Base-by-base conservation (phyloP, 2,329 filamentous ascomycete genomes). In the Fusarium sp. region DNA sequence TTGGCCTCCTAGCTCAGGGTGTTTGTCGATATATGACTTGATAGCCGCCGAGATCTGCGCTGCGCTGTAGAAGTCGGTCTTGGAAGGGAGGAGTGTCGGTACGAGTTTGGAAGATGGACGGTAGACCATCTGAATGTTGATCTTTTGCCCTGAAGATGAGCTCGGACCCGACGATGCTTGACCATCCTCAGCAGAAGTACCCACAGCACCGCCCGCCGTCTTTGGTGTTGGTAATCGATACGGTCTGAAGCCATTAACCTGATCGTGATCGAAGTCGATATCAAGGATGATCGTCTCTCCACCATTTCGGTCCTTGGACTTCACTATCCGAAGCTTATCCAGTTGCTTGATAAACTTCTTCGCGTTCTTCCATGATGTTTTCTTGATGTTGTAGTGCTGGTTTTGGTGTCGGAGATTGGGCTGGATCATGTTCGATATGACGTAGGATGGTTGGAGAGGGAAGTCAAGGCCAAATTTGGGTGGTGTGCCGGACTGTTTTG, bases 271-370 rank as follows among this genome's bases (percentile, higher is more conserved):
- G 51, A 71, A 71, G 56, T 71, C 61, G 8, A 72, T 67, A 5
- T 52, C 61, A 1, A 71, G 57, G 28, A 71, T 71, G 9, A 71
- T 69, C 6, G 69, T 71, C 43, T 71, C 69, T 1, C 69, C 69
- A 4, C 69, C 69, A 3, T 71, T 71, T 3, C 69, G 44, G 10
- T 72, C 69, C 19, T 71, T 71, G 0, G 69, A 62, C 11, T 64
- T 66, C 1, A 67, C 57, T 6, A 71, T 24, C 0, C 40, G 24
- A 1, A 38, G 19, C 48, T 72, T 71, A 12, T 68, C 57, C 4
- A 71, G 26, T 28, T 72, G 57, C 23, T 71, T 71, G 36, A 72
- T 71, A 28, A 71, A 71, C 23, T 70, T 71, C 10, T 71, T 71
- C 6, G 57, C 57, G 7, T 66, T 71, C 23, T 72, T 71, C 69